Evolutionary conservation across 192 early-diverging fungal species (phyloP), one percentile per base, ranked within the genome.

Genomic region (Neocallimastix lanati): DNA sequence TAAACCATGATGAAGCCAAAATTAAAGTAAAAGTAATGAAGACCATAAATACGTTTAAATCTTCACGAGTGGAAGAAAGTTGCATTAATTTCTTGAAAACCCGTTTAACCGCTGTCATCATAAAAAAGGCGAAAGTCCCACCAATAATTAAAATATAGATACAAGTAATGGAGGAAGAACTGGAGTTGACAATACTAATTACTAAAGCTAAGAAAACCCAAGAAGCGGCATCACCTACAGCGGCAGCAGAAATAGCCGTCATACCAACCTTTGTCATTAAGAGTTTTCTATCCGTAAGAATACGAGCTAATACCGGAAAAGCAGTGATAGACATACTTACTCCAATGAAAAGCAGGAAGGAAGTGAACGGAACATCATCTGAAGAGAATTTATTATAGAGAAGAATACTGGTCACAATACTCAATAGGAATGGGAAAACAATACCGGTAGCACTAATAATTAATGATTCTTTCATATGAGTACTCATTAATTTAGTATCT

Each of bases 231-330:
- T 98, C 96, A 80, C 97, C 94, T 29, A 94, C 86, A 13, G 95
- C 91, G 3, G 94, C 95, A 2, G 94, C 90, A 25, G 94, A 91
- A 77, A 98, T 89, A 25, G 95, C 91, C n/a, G 92, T 86, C 25
- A 91, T 87, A 15, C 95, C 97, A 13, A 96, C 94, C 12, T 85
- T 85, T 29, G 95, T 94, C 9, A 86, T 85, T 36, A 97, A 84
- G 35, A 98, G 82, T 81, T 96, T 95, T 37, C 91, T 87, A 84
- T 97, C 96, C 0, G 94, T 91, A 78, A 98, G 83, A 77, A 98
- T 96, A 80, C 97, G 95, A 0, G 94, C 96, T 30, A 98, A 88
- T 1, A 98, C 96, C 0, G 96, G 96, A 80, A 96, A 98, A 1
- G 96, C 95, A 67, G 76, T 29, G 28, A 35, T 76, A 35, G 92